phyloP scores from a whole-genome alignment of 2,329 filamentous ascomycete species.

The Diplocarpon mali region DNA sequence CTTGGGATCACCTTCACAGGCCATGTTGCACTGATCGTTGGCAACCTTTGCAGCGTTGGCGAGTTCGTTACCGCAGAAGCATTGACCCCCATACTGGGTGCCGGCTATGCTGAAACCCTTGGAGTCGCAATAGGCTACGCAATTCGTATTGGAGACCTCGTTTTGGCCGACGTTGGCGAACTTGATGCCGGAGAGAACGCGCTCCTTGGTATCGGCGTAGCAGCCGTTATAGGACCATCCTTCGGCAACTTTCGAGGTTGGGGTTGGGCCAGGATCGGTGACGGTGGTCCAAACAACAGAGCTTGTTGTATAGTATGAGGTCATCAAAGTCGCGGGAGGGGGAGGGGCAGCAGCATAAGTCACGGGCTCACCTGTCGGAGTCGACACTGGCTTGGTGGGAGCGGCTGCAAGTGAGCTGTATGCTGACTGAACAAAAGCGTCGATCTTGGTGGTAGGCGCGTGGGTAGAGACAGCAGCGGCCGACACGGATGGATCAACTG shows the following conservation, averaged over 20 bases:
- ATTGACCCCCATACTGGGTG: slow-evolving; percentile 37
- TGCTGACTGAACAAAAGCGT: too few species aligned
- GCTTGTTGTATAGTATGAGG: slow-evolving; percentile 32
- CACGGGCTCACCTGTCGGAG: not conserved
- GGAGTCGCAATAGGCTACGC: slow-evolving; percentile 37
- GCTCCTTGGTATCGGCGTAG: slow-evolving; percentile 29
- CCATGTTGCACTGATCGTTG: slow-evolving; percentile 35
- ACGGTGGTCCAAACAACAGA: slow-evolving; percentile 33
- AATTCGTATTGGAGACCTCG: slow-evolving; percentile 34
- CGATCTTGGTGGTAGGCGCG: not conserved
- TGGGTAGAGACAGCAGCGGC: slow-evolving; percentile 3
- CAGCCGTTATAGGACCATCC: slow-evolving; percentile 34
- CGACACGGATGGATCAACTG: not conserved
- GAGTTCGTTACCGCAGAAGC: slow-evolving; percentile 36
- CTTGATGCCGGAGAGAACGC: slow-evolving; percentile 31
- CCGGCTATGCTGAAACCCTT: slow-evolving; percentile 36
- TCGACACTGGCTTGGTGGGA: not conserved
- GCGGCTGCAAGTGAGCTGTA: not conserved
- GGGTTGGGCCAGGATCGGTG: slow-evolving; percentile 18
- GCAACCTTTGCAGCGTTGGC: slow-evolving; percentile 32
- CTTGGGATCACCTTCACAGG: slow-evolving; percentile 37
- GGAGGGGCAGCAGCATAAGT: not conserved
- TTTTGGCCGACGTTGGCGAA: slow-evolving; percentile 32
- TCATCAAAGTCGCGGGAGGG: slow-evolving; percentile 7
- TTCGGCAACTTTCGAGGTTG: slow-evolving; percentile 18